Conservation (phyloP, 1,284 basidiomycete genomes). For the Ceratobasidium sp. region DNA sequence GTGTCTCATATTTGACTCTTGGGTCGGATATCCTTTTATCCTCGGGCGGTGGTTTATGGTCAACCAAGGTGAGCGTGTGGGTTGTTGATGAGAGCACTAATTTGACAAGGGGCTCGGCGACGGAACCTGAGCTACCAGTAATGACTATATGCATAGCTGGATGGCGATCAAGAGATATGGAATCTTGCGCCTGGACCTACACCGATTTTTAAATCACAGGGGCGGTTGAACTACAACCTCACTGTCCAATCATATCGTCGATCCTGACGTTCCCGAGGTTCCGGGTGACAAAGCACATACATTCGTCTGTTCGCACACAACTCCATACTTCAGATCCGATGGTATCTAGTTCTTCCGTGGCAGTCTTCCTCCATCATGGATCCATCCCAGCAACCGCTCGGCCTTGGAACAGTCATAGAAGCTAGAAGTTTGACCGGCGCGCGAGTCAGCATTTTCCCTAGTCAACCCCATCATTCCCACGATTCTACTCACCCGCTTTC, state of each 20-base stretch:
- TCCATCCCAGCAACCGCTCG: conserved; percentile 51
- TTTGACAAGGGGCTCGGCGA: conserved; percentile 47
- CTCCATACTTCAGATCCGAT: neutral
- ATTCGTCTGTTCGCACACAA: neutral
- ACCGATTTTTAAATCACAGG: neutral
- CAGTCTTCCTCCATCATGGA: conserved; percentile 46
- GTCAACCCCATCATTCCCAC: neutral
- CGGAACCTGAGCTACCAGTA: conserved; percentile 49
- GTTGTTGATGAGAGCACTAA: conserved; percentile 45
- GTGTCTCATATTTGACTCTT: conserved; percentile 44
- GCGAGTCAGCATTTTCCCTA: conserved; percentile 43
- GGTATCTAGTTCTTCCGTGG: conserved; percentile 7
- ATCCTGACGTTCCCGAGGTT: neutral
- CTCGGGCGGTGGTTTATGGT: conserved; percentile 39
- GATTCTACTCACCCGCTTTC: conserved; percentile 27
- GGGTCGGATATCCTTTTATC: conserved; percentile 42
- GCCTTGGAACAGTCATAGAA: conserved; percentile 51
- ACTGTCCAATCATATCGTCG: too few species aligned
- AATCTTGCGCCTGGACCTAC: neutral
- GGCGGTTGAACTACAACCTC: too few species aligned
- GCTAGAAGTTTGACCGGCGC: conserved; percentile 45
- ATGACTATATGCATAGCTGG: conserved; percentile 50
- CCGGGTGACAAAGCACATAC: neutral
- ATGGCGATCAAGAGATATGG: neutral
- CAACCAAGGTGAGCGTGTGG: conserved; percentile 47